Conservation (phyloP, 805 yeast species). For the Clavispora santaluciae region DNA sequence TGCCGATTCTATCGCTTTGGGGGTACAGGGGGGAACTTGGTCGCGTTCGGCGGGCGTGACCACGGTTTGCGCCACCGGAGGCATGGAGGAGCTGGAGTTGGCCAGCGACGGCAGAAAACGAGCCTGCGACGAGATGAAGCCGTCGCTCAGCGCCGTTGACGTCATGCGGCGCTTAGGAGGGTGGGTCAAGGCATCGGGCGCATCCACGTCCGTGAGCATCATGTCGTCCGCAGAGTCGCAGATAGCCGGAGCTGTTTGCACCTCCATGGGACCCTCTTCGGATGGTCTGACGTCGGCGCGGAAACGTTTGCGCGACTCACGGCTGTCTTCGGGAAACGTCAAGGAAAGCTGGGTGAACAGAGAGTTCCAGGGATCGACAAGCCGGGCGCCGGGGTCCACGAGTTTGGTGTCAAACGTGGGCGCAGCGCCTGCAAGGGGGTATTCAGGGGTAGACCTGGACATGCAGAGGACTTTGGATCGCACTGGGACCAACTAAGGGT, state of each 20-base stretch:
- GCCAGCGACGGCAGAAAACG: not conserved
- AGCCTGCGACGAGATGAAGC: not conserved
- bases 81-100: conserved; percentile 2
- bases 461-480: conserved; percentile 1
- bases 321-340: conserved; percentile 7
- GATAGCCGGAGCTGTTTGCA: conserved; percentile 9
- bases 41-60: conserved; percentile 5
- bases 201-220: conserved; percentile 31
- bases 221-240: conserved; percentile 30
- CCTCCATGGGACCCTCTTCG: not conserved
- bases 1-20: conserved; percentile 25
- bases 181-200: conserved; percentile 18
- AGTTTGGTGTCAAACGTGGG: conserved; percentile 30
- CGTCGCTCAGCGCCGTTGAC: conserved; percentile 1
- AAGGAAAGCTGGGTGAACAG: conserved; percentile 24
- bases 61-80: conserved; percentile 4
- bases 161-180: conserved; percentile 38
- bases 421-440: conserved; percentile 26
- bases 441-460: conserved; percentile 25
- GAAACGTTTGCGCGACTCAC: conserved; percentile 18
- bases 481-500: not conserved
- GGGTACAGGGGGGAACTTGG: conserved; percentile 22
- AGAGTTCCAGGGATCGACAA: conserved; percentile 29
- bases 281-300: conserved; percentile 14
- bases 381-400: conserved; percentile 25